Percentiles rank a stretch among this genome's conserved stretches.
phyloP scores from a whole-genome alignment of 176 grass and related monocot genomes.

The sorghum (Sorghum bicolor) region Sorghum_bicolor_NCBIv3 NC_012872.2:53587001-53587500 shows the following conservation, averaged over 20 bases:
- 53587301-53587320: conserved; percentile 73
- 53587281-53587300: conserved; percentile 50
- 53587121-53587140: conserved; percentile 76
- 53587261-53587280: conserved; percentile 51
- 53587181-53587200: conserved; percentile 60
- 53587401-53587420: conserved; percentile 61
- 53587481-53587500: conserved; percentile 55
- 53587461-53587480: conserved; percentile 56
- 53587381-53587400: conserved; percentile 76
- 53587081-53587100: conserved; percentile 84
- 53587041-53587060: conserved; percentile 82
- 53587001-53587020: conserved; percentile 69
- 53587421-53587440: conserved; percentile 32
- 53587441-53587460: conserved; percentile 65
- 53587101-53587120: conserved; percentile 73
- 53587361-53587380: conserved; percentile 70
- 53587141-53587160: conserved; percentile 67
- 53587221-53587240: conserved; percentile 84
- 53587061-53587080: conserved; percentile 77
- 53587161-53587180: conserved; percentile 74
- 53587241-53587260: conserved; percentile 66
- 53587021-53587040: conserved; percentile 76
- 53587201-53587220: conserved; percentile 47
- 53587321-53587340: conserved; percentile 59
- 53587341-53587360: conserved; percentile 63